phyloP scores from a whole-genome alignment of 2,329 filamentous ascomycete species.

The Thielaviopsis punctulata region DNA sequence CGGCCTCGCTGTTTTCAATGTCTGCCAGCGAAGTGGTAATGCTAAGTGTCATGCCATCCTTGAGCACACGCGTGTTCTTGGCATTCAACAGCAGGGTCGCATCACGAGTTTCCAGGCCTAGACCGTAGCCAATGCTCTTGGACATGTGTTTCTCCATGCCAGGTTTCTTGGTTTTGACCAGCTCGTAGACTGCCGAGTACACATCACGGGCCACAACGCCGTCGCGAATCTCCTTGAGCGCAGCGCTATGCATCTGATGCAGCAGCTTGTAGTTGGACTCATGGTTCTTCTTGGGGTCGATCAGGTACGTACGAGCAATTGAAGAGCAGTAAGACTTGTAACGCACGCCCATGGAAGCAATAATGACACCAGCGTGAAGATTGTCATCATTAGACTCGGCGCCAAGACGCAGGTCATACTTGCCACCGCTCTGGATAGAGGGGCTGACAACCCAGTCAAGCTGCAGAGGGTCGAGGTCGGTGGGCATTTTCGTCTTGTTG shows the following conservation, averaged over 20 bases:
- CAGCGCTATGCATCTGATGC: slow-evolving; percentile 66
- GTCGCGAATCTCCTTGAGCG: slow-evolving; percentile 79
- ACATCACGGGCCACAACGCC: slow-evolving; percentile 77
- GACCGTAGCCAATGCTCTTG: slow-evolving; percentile 79
- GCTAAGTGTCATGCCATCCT: slow-evolving; percentile 93
- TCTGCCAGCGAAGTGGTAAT: slow-evolving; percentile 83
- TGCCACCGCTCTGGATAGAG: slow-evolving; percentile 85
- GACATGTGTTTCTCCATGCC: slow-evolving; percentile 90
- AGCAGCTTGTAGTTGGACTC: slow-evolving; percentile 89
- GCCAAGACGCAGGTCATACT: slow-evolving; percentile 75
- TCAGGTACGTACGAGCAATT: slow-evolving; percentile 84
- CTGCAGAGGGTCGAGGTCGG: slow-evolving; percentile 72
- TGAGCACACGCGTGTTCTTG: slow-evolving; percentile 69
- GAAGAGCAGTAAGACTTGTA: slow-evolving; percentile 94
- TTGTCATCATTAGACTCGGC: slow-evolving; percentile 64
- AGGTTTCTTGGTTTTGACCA: slow-evolving; percentile 80
- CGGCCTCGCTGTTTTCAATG: slow-evolving; percentile 68
- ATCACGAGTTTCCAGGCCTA: slow-evolving; percentile 85
- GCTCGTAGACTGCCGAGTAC: slow-evolving; percentile 66
- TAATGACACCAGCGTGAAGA: slow-evolving; percentile 81
- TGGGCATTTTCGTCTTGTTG: slow-evolving; percentile 57
- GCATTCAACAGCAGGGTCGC: slow-evolving; percentile 65
- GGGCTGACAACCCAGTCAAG: slow-evolving; percentile 90
- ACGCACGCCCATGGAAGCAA: slow-evolving; percentile 76
- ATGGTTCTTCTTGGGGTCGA: slow-evolving; percentile 92